These are phyloP conservation scores for Seminavis robusta DNA, from an alignment of 108 stramenopile species.

Conservation along the genomic window DNA sequence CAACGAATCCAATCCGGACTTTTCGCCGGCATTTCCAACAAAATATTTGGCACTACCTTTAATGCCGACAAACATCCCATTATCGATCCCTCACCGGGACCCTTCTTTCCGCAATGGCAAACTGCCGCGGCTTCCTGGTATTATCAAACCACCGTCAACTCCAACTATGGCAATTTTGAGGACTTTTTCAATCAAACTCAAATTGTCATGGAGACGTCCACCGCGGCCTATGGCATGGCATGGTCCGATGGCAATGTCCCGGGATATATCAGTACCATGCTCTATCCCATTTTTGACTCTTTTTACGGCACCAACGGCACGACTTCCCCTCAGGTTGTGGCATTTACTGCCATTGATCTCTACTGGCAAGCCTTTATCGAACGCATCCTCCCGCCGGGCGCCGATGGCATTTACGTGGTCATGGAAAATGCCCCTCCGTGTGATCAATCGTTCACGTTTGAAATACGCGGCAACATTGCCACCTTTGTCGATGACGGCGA, in stretches of 20 bases:
- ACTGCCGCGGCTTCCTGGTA: background rate
- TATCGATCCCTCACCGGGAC: background rate
- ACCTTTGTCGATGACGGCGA: slow-evolving; percentile 5
- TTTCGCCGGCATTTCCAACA: no score
- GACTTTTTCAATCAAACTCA: slow-evolving; percentile 4
- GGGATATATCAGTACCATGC: slow-evolving; percentile 6
- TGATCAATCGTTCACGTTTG: background rate
- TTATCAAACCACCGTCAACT: slow-evolving; percentile 5
- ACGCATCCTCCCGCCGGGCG: background rate
- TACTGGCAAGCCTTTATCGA: background rate
- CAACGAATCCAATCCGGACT: no score
- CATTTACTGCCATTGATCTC: background rate
- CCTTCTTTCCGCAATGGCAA: slow-evolving; percentile 9
- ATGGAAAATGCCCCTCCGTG: background rate
- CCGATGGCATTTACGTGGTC: background rate
- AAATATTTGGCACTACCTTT: no score
- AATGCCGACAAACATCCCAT: background rate
- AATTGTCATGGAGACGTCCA: background rate
- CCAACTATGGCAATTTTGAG: background rate
- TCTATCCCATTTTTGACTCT: slow-evolving; percentile 1
- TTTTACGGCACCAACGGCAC: background rate
- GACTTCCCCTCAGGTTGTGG: background rate
- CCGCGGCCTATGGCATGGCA: background rate
- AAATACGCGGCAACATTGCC: background rate
- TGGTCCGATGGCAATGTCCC: slow-evolving; percentile 6